Conservation (phyloP, 1,284 basidiomycete genomes). For the Apiotrichum veenhuisii region DNA sequence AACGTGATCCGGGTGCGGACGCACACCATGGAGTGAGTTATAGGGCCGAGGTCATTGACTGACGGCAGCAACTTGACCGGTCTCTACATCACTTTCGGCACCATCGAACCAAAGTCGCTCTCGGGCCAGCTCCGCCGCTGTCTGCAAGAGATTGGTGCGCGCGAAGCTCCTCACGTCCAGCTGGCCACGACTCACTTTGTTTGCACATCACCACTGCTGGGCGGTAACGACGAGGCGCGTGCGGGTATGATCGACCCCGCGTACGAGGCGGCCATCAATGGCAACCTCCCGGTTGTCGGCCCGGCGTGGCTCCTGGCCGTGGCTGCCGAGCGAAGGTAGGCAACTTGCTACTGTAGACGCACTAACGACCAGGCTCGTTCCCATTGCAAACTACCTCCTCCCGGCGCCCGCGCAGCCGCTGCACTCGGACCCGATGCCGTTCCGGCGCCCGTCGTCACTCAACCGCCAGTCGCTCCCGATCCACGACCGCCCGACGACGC, state of each 20-base stretch:
- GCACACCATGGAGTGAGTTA: conserved; percentile 67
- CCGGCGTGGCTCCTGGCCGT: conserved; percentile 88
- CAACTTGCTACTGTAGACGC: conserved; percentile 7
- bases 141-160: conserved; percentile 74
- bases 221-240: conserved; percentile 54
- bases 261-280: conserved; percentile 82
- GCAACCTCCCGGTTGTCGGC: conserved; percentile 85
- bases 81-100: conserved; percentile 86
- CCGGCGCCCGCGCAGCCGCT: conserved; percentile 58
- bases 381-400: conserved; percentile 75
- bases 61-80: conserved; percentile 86
- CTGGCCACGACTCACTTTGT: conserved; percentile 97
- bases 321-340: conserved; percentile 71
- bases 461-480: conserved; percentile 36
- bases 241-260: conserved; percentile 27
- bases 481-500: conserved; percentile 23
- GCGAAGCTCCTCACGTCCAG: conserved; percentile 86
- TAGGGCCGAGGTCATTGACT: neutral
- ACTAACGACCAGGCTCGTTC: conserved; percentile 64
- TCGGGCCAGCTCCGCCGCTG: conserved; percentile 74
- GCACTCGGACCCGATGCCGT: neutral
- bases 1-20: conserved; percentile 76
- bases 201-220: conserved; percentile 72
- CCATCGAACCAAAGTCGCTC: conserved; percentile 68
- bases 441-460: conserved; percentile 24